Percentiles rank a stretch among this genome's conserved stretches.
phyloP scores from a whole-genome alignment of 306 rosid species.

The Medicago ruthenica region DNA sequence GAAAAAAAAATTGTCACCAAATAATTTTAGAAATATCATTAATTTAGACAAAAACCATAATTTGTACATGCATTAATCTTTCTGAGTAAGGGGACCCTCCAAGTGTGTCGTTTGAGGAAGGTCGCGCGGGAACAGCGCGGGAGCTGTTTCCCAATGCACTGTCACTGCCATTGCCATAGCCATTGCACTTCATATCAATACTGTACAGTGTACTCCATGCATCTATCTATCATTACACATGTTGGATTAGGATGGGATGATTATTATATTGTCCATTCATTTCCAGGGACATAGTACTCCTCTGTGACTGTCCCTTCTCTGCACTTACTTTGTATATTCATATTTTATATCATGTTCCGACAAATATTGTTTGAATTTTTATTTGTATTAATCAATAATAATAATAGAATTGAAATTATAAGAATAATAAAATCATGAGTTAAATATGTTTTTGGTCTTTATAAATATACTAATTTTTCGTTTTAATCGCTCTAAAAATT shows the following conservation, averaged over 20 bases:
- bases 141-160: conserved; percentile 64
- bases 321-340: background rate
- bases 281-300: conserved; percentile 29
- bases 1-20: no score
- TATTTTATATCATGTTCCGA: background rate
- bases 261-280: conserved; percentile 18
- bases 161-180: conserved; percentile 28
- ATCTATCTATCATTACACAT: background rate
- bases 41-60: no score
- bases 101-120: conserved; percentile 41
- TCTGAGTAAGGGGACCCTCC: conserved; percentile 42
- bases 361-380: background rate
- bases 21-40: no score
- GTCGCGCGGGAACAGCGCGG: conserved; percentile 62
- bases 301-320: no score
- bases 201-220: conserved; percentile 13
- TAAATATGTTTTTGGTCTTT: no score
- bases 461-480: no score
- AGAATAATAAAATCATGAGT: no score
- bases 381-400: no score
- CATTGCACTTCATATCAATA: background rate
- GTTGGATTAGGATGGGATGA: no score
- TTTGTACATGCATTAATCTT: background rate
- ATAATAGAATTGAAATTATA: no score
- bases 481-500: no score